These are phyloP conservation scores for Umbilicaria muhlenbergii DNA, from an alignment of 495 filamentous ascomycete species.

Conservation along the genomic window DNA sequence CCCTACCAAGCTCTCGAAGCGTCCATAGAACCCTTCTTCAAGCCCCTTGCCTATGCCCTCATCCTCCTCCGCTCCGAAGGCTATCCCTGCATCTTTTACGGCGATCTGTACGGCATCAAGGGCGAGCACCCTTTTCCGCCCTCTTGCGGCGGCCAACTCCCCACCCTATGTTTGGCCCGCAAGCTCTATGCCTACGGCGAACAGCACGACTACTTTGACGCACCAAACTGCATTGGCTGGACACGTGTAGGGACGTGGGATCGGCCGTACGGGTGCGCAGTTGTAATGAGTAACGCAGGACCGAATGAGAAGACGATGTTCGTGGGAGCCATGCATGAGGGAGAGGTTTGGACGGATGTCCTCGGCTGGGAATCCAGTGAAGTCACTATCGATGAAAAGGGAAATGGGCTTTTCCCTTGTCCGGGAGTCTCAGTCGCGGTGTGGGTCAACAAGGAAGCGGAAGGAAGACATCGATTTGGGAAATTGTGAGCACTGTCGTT, in stretches of 20 bases:
- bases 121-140: constrained; percentile 36
- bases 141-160: constrained; percentile 42
- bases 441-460: constrained; percentile 42
- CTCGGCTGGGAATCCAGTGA: constrained; percentile 28
- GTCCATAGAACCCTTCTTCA: constrained; percentile 38
- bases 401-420: constrained; percentile 39
- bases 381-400: constrained; percentile 37
- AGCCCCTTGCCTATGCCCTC: constrained; percentile 41
- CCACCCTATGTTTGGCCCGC: constrained; percentile 44
- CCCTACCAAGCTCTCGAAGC: constrained; percentile 42
- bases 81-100: constrained; percentile 60
- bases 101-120: constrained; percentile 57
- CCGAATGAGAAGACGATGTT: constrained; percentile 33
- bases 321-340: constrained; percentile 39
- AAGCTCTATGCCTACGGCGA: constrained; percentile 55
- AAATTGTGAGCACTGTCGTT: constrained; percentile 19
- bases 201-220: constrained; percentile 55
- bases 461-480: constrained; percentile 32
- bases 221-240: constrained; percentile 52
- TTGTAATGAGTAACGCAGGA: constrained; percentile 40
- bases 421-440: constrained; percentile 37
- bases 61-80: constrained; percentile 51
- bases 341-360: constrained; percentile 47
- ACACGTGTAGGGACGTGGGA: constrained; percentile 43
- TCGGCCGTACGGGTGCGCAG: constrained; percentile 36